Base-by-base conservation (phyloP, 257 asterid genomes). In the Knoxia roxburghii region DNA sequence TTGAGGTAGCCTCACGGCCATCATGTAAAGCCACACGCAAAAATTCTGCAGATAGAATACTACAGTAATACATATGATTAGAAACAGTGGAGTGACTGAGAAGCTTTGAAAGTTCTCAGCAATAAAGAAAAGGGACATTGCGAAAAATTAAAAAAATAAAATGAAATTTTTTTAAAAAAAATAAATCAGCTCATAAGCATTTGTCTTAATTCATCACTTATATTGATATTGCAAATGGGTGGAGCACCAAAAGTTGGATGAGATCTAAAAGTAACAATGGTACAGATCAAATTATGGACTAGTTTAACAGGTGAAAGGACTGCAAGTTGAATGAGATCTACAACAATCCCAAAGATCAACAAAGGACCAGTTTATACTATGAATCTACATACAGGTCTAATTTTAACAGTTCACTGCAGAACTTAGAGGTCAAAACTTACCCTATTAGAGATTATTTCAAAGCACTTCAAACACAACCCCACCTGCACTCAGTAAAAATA, bases 1-100 rank as follows among this genome's bases (percentile, higher is more conserved):
- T 63, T 79, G 86, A 75, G 66, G 71, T 78, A 84, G 81, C 88
- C 73, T 77, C 56, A n/a, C 43, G 49, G 65, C 66, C 75, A 57
- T 86, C 95, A 65, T 78, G 94, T 74, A 83, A 67, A 74, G 99
- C 86, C 61, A 87, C 84, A 64, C 84, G 95, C 78, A 88, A 75
- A 84, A 93, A 93, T 78, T 93, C 99, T 84, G 96, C 97, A 86
- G 99, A 93, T 83, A 93, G 99, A 87, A 93, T 86, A 93, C 99
- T 93, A 90, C 96, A 93, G 87, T 76, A 90, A 81, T 83, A 85
- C 81, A 86, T 87, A 64, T 79, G 84, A 82, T 71, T 72, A 46
- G 43, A 63, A 53, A 46, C 9, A 18, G 26, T 39, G 49, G 48
- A 53, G 26, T 7, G 43, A 40, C 24, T 17, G 37, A 41, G 30